Conservation (phyloP, 2,329 filamentous ascomycete species). For the Aspergillus tubingensis region DNA sequence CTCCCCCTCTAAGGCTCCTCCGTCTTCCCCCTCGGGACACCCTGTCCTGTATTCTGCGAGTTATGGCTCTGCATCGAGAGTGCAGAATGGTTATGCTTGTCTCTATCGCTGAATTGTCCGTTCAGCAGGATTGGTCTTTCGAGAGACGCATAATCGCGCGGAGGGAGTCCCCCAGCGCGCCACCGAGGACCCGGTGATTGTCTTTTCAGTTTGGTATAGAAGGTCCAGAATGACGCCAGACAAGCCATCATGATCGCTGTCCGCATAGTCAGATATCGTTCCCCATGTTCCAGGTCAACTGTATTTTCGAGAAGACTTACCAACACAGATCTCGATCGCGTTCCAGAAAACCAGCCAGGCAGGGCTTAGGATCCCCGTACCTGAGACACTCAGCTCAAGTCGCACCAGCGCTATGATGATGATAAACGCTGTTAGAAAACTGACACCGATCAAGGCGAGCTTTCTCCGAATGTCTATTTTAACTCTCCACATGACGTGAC, state of each 20-base stretch:
- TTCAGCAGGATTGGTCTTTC: too few relatives aligned
- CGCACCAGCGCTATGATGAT: slow-evolving; percentile 7
- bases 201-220: slow-evolving; percentile 6
- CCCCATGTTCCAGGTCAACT: neutral
- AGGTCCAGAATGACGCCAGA: slow-evolving; percentile 11
- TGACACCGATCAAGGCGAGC: slow-evolving; percentile 7
- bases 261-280: neutral
- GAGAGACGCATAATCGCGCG: too few relatives aligned
- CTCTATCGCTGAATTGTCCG: too few relatives aligned
- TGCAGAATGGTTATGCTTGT: too few relatives aligned
- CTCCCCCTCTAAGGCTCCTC: too few relatives aligned
- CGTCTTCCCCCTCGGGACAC: too few relatives aligned
- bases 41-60: too few relatives aligned
- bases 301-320: neutral
- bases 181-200: too few relatives aligned
- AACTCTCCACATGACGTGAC: slow-evolving; percentile 8
- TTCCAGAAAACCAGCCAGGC: slow-evolving; percentile 6
- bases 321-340: slow-evolving; percentile 9
- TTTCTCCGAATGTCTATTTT: neutral
- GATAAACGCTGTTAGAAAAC: slow-evolving; percentile 11
- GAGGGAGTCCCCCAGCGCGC: too few relatives aligned
- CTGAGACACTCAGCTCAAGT: neutral
- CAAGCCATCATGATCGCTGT: slow-evolving; percentile 8
- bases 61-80: too few relatives aligned
- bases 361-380: neutral